Conservation (phyloP, 306 rosid genomes). For the Lablab purpureus region DNA sequence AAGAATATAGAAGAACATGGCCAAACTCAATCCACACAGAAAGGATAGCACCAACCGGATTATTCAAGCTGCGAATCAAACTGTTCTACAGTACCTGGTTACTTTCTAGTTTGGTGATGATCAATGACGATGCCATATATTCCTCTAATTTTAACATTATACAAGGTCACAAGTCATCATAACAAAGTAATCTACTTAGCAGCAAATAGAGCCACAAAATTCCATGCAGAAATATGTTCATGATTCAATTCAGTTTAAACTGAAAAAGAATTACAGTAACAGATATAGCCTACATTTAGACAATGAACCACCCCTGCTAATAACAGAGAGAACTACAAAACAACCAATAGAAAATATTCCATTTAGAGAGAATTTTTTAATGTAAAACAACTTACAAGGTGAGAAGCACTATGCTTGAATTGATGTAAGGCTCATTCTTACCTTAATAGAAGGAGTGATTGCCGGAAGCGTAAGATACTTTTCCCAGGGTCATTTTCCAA, state of each 20-base stretch:
- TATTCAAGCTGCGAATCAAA: not conserved
- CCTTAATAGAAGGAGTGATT: constrained; percentile 3
- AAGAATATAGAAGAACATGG: not conserved
- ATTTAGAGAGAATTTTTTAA: not conserved
- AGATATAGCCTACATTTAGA: constrained; percentile 14
- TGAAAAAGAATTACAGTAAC: constrained; percentile 5
- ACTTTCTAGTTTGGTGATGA: constrained; percentile 6
- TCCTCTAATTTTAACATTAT: constrained; percentile 9
- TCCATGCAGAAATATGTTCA: constrained; percentile 38
- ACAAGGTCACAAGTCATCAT: constrained; percentile 12
- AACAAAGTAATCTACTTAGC: constrained; percentile 29
- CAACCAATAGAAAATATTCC: constrained; percentile 3
- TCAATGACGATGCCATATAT: not conserved
- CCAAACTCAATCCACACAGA: not conserved
- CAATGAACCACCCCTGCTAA: constrained; percentile 9
- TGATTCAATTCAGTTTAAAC: constrained; percentile 23
- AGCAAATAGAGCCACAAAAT: constrained; percentile 32
- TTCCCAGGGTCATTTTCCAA: constrained; percentile 14
- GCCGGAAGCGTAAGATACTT: constrained; percentile 8
- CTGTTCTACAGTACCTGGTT: not conserved
- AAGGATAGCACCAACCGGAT: not conserved
- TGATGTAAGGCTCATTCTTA: not conserved
- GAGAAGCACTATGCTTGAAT: not conserved
- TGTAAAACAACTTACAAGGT: constrained; percentile 14
- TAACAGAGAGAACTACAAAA: constrained; percentile 5